Percentiles rank a stretch among this genome's conserved stretches.
phyloP scores from a whole-genome alignment of 1,284 basidiomycete genomes.

The Kalmanozyma brasiliensis region DNA sequence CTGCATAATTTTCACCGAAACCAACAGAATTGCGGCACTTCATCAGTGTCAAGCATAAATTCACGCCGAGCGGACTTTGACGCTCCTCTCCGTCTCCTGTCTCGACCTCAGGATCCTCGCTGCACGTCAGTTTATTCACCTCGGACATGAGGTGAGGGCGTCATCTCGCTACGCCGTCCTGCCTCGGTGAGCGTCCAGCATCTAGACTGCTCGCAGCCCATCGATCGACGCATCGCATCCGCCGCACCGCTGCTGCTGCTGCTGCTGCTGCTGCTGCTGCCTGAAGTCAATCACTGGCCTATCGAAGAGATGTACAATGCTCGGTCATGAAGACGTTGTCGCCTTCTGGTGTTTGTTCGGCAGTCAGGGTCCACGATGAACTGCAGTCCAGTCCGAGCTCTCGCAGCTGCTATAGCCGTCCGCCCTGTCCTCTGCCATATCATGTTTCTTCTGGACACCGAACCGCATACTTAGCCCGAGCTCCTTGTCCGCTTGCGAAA shows the following conservation, averaged over 20 bases:
- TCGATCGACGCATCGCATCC: no score
- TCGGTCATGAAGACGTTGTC: neutral
- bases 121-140: constrained; percentile 9
- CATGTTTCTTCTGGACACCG: constrained; percentile 19
- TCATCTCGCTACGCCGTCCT: neutral
- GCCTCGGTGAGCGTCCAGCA: constrained; percentile 8
- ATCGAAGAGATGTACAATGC: no score
- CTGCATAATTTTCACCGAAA: constrained; percentile 31
- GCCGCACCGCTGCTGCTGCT: no score
- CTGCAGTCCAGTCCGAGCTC: constrained; percentile 34
- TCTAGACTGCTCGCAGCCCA: constrained; percentile 1
- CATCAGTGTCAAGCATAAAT: constrained; percentile 7
- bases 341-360: neutral
- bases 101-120: constrained; percentile 1
- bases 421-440: constrained; percentile 2
- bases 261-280: no score
- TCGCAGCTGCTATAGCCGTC: neutral
- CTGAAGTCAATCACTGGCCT: no score
- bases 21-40: constrained; percentile 5
- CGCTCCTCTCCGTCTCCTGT: constrained; percentile 1
- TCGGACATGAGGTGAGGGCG: constrained; percentile 12
- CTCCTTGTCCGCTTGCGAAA: constrained; percentile 7
- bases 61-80: constrained; percentile 30
- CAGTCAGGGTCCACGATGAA: constrained; percentile 6
- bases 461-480: constrained; percentile 38